A percentile compares a stretch with the other conserved stretches of the same genome.
phyloP scores from a whole-genome alignment of 768 basidiomycete species.

The Gloeostereum incarnatum region DNA sequence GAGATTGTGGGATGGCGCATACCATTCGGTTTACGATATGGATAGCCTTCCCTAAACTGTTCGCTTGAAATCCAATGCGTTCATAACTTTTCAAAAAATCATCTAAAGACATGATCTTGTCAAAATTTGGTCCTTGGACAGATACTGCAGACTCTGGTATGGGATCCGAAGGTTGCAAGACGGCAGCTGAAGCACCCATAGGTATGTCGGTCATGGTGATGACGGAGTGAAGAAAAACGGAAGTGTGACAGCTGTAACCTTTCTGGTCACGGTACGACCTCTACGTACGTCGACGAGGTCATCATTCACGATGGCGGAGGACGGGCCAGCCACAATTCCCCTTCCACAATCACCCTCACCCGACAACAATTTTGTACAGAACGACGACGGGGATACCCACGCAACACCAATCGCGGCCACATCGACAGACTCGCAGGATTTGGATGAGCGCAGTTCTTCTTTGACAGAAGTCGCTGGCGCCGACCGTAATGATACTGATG shows the following conservation, averaged over 20 bases:
- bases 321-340: conserved; percentile 11
- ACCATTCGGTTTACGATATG: conserved; percentile 94
- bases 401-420: background rate
- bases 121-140: conserved; percentile 86
- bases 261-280: no score
- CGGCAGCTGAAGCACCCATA: conserved; percentile 56
- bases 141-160: conserved; percentile 54
- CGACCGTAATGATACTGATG: no score
- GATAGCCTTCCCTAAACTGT: conserved; percentile 80
- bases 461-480: background rate
- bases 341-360: conserved; percentile 15
- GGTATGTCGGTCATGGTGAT: conserved; percentile 29
- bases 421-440: conserved; percentile 3
- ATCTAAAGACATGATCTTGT: conserved; percentile 53
- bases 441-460: background rate
- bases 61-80: conserved; percentile 97
- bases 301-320: conserved; percentile 5
- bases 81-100: conserved; percentile 73
- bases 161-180: conserved; percentile 69
- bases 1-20: conserved; percentile 9
- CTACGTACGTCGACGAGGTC: no score
- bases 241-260: no score
- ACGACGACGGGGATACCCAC: no score
- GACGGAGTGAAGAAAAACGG: conserved; percentile 4
- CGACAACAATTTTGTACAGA: no score